Percentiles rank a stretch among this genome's conserved stretches.
Conservation (phyloP, 306 rosid genomes). For the Glycyrrhiza uralensis region DNA sequence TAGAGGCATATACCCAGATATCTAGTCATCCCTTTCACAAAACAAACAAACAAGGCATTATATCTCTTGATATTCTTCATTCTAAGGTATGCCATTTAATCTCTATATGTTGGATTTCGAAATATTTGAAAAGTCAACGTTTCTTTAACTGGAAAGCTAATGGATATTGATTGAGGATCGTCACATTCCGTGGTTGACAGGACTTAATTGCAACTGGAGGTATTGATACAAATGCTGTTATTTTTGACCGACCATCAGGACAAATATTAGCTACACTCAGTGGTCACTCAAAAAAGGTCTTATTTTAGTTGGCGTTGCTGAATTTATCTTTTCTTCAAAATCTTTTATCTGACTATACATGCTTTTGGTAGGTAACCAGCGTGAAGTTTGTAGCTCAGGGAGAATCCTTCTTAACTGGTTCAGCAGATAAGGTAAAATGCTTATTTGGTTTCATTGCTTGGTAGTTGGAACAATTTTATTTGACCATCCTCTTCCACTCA, state of each 20-base stretch:
- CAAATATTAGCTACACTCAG: slow-evolving; percentile 87
- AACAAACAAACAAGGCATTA: slow-evolving; percentile 92
- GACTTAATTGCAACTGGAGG: slow-evolving; percentile 95
- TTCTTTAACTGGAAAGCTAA: neutral
- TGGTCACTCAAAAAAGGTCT: slow-evolving; percentile 96
- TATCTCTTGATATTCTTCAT: slow-evolving; percentile 68
- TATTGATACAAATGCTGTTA: slow-evolving; percentile 85
- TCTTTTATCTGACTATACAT: slow-evolving; percentile 24
- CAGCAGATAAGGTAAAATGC: slow-evolving; percentile 79
- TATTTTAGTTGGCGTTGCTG: neutral
- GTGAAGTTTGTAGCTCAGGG: slow-evolving; percentile 84
- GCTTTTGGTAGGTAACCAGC: slow-evolving; percentile 66
- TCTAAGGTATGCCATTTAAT: slow-evolving; percentile 54
- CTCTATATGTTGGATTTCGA: neutral
- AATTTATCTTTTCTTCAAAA: neutral
- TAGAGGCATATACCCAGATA: slow-evolving; percentile 88
- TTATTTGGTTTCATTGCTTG: neutral
- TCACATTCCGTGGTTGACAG: slow-evolving; percentile 39
- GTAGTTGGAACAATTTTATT: neutral
- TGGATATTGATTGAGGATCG: neutral
- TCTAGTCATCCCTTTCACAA: slow-evolving; percentile 97
- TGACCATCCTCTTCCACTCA: neutral
- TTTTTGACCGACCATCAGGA: slow-evolving; percentile 87
- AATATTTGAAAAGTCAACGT: neutral
- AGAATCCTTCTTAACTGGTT: slow-evolving; percentile 66